A percentile compares a stretch with the other conserved stretches of the same genome.
phyloP scores from a whole-genome alignment of 2,329 filamentous ascomycete species.

The Plectosphaerella cucumerina region DNA sequence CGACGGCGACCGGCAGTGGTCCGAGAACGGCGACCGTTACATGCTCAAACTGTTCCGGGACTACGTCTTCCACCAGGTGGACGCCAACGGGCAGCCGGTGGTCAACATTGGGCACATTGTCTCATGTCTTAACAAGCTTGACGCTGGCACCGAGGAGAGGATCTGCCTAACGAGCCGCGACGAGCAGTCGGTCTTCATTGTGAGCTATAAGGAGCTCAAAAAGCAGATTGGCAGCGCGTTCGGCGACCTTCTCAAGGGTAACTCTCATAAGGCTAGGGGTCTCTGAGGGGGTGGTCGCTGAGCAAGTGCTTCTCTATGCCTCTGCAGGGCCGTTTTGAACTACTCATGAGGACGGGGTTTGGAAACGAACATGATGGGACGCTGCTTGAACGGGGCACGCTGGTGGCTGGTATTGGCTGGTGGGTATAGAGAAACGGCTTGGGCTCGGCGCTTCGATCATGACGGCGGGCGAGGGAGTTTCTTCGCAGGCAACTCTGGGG shows the following conservation, averaged over 20 bases:
- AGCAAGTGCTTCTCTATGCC: too few relatives aligned
- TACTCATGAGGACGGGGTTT: not conserved
- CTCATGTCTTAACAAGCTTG: slow-evolving; percentile 83
- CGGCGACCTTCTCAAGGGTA: slow-evolving; percentile 51
- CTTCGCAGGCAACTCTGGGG: too few relatives aligned
- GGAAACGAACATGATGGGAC: not conserved
- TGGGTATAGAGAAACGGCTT: too few relatives aligned
- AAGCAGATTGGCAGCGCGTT: slow-evolving; percentile 57
- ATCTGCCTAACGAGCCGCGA: slow-evolving; percentile 84
- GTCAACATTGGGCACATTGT: slow-evolving; percentile 87
- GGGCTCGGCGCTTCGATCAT: too few relatives aligned
- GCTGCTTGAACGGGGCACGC: too few relatives aligned
- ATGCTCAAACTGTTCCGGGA: slow-evolving; percentile 93
- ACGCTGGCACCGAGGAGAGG: slow-evolving; percentile 83
- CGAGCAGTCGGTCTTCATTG: slow-evolving; percentile 82
- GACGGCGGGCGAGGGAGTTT: too few relatives aligned
- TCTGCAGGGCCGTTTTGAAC: not conserved
- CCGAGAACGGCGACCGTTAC: slow-evolving; percentile 88
- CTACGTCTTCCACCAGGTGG: slow-evolving; percentile 95
- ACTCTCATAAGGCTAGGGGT: slow-evolving; percentile 23
- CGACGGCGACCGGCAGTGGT: slow-evolving; percentile 74
- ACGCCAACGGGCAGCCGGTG: slow-evolving; percentile 76
- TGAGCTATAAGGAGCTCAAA: slow-evolving; percentile 87
- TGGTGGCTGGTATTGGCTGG: too few relatives aligned
- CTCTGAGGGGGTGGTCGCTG: slow-evolving; percentile 18